Conservation (phyloP, 352 stramenopile species). For the Globisporangium cystogenes region DNA sequence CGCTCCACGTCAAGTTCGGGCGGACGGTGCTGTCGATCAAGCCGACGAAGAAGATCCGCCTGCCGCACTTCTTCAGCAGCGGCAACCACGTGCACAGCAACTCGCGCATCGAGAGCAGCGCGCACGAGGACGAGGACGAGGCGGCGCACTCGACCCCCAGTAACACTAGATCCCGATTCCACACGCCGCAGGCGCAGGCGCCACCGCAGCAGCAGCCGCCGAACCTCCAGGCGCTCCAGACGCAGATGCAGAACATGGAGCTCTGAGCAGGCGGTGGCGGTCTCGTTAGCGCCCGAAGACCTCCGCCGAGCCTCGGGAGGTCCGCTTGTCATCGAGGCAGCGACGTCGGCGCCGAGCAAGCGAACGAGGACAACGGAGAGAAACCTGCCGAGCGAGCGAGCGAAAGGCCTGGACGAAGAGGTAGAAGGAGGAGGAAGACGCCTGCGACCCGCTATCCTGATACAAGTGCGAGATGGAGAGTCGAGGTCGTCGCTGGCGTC, state of each 20-base stretch:
- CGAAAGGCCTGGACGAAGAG: not conserved
- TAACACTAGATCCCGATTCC: slow-evolving; percentile 63
- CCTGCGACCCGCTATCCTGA: slow-evolving; percentile 10
- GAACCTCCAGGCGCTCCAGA: slow-evolving; percentile 33
- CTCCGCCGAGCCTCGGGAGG: too few relatives aligned
- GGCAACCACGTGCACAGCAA: slow-evolving; percentile 44
- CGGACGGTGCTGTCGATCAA: slow-evolving; percentile 86
- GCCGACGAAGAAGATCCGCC: slow-evolving; percentile 84
- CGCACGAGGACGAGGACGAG: slow-evolving; percentile 60
- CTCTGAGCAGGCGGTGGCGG: too few relatives aligned
- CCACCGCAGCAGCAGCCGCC: slow-evolving; percentile 21
- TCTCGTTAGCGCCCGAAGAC: too few relatives aligned
- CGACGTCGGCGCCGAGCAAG: not conserved
- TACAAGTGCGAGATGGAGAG: slow-evolving; percentile 25
- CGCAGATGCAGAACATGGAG: slow-evolving; percentile 74
- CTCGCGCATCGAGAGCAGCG: slow-evolving; percentile 49
- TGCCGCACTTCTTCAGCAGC: slow-evolving; percentile 79
- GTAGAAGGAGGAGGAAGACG: slow-evolving; percentile 6
- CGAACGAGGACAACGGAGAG: too few relatives aligned
- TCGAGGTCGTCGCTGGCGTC: slow-evolving; percentile 3
- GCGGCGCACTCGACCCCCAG: slow-evolving; percentile 52
- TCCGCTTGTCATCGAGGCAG: too few relatives aligned
- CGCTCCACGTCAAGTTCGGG: slow-evolving; percentile 83
- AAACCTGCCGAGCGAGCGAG: not conserved
- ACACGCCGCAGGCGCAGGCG: slow-evolving; percentile 29